Percentiles rank a stretch among this genome's conserved stretches.
These are phyloP conservation scores for Sinapis alba DNA, from an alignment of 441 rosid species.

Conservation along the genomic window DNA sequence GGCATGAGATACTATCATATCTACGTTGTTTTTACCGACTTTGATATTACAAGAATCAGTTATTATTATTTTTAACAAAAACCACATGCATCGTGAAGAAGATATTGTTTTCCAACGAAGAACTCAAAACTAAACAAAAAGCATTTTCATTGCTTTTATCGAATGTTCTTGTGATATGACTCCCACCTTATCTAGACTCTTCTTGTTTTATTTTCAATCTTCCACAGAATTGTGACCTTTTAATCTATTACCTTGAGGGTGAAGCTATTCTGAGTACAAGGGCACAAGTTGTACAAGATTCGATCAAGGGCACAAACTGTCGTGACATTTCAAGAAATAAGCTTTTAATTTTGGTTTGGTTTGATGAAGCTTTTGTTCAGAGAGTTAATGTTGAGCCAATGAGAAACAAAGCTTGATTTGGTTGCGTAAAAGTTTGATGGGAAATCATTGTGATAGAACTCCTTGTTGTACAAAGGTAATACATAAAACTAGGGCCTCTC, in stretches of 20 bases:
- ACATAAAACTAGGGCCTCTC: background rate
- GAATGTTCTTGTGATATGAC: conserved; percentile 20
- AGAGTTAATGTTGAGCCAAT: conserved; percentile 32
- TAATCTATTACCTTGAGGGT: conserved; percentile 2
- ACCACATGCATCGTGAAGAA: conserved; percentile 4
- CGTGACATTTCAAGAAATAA: background rate
- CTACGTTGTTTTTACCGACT: conserved; percentile 24
- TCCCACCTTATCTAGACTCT: conserved; percentile 24
- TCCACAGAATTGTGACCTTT: background rate
- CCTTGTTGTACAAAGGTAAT: conserved; percentile 44
- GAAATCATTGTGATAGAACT: conserved; percentile 37
- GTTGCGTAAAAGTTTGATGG: conserved; percentile 42
- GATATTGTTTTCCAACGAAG: conserved; percentile 13
- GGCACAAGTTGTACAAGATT: conserved; percentile 17
- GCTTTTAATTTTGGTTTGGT: background rate
- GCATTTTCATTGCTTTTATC: background rate
- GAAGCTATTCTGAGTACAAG: background rate
- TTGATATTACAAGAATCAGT: conserved; percentile 21
- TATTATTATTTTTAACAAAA: conserved; percentile 21
- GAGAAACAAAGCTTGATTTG: conserved; percentile 24
- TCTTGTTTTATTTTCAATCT: conserved; percentile 11
- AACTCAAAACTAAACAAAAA: background rate
- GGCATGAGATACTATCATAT: conserved; percentile 21
- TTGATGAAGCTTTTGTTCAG: conserved; percentile 19
- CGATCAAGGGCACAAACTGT: background rate